Evolutionary conservation across 1,139 yeast genomes (phyloP).

Genomic region (Pichia sp.): DNA sequence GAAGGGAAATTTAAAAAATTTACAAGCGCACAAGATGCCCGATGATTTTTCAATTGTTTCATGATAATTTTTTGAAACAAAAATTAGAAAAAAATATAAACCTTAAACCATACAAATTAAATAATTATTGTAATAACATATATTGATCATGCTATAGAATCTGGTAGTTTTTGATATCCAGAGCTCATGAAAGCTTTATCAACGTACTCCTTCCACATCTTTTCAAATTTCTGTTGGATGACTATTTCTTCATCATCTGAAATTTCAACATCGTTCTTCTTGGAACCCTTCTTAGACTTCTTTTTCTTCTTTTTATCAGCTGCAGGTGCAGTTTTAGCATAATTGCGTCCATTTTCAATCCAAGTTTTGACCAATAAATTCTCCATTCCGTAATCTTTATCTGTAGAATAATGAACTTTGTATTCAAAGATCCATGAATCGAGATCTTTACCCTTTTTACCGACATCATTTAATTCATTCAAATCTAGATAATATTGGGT

Average conservation of each 20-base stretch:
- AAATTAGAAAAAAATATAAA: neutral
- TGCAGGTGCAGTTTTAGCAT: conserved; percentile 39
- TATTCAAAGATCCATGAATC: conserved; percentile 48
- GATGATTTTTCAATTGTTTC: too few species aligned
- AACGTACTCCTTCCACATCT: conserved; percentile 42
- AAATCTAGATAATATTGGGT: conserved; percentile 73
- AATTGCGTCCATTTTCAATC: conserved; percentile 52
- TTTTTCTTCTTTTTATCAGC: conserved; percentile 23
- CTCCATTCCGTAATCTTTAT: conserved; percentile 56
- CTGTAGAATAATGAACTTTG: conserved; percentile 69
- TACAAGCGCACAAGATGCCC: too few species aligned
- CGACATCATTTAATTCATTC: conserved; percentile 26
- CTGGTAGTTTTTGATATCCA: conserved; percentile 51
- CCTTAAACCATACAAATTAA: neutral
- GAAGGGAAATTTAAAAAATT: conserved; percentile 1
- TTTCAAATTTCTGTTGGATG: conserved; percentile 23
- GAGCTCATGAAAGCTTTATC: conserved; percentile 58
- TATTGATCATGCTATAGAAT: conserved; percentile 15
- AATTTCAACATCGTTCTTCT: neutral
- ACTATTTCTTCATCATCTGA: neutral
- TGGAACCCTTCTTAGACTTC: too few species aligned
- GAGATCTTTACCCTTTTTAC: conserved; percentile 6
- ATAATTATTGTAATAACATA: neutral
- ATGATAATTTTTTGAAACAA: too few species aligned
- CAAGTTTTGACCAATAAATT: conserved; percentile 59